Evolutionary conservation across 202 grass and related monocot genomes (phyloP).

Genomic region (Tripidium arundinaceum): DNA sequence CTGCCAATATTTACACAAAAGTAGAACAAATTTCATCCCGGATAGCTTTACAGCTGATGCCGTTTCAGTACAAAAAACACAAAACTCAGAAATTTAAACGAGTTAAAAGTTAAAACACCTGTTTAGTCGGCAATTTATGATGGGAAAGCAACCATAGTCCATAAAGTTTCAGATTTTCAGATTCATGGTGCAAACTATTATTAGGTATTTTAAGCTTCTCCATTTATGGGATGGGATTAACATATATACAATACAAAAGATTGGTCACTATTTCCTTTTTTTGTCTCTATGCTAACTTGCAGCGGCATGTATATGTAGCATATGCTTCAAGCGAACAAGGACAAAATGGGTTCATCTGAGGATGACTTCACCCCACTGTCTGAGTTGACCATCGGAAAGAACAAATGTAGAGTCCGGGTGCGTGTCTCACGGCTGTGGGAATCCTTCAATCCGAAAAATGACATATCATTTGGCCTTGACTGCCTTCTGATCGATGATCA

Average conservation of each 20-base stretch:
- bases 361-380: slow-evolving; percentile 27
- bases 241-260: background rate
- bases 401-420: slow-evolving; percentile 9
- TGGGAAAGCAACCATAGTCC: background rate
- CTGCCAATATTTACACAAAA: background rate
- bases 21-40: background rate
- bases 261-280: background rate
- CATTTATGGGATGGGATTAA: background rate
- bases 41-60: background rate
- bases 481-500: slow-evolving; percentile 14
- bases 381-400: background rate
- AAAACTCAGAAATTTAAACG: background rate
- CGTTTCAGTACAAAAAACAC: background rate
- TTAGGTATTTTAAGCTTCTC: background rate
- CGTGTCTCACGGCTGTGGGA: slow-evolving; percentile 18
- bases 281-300: background rate
- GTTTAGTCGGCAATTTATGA: background rate
- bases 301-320: background rate
- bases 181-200: background rate
- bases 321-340: background rate
- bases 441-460: slow-evolving; percentile 19
- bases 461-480: background rate
- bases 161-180: background rate
- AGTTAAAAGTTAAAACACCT: background rate
- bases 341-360: slow-evolving; percentile 15